These are phyloP conservation scores for Globisporangium okanoganense DNA, from an alignment of 352 stramenopile genomes.

Conservation along the genomic window DNA sequence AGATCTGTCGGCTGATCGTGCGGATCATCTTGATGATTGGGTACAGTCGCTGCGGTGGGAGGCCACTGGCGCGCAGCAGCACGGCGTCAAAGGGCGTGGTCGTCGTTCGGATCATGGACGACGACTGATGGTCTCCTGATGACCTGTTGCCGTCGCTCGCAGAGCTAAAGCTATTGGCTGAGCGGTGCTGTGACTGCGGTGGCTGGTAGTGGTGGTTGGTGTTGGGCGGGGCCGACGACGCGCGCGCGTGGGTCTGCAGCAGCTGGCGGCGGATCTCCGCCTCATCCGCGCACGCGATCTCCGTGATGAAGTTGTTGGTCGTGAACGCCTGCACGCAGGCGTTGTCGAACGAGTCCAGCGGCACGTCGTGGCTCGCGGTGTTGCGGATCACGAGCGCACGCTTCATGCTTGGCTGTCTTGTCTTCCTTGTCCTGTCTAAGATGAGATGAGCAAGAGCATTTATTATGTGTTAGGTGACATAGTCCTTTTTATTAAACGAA, in stretches of 20 bases:
- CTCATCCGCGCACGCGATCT: constrained; percentile 63
- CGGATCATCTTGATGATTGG: constrained; percentile 56
- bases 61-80: constrained; percentile 54
- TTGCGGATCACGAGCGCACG: constrained; percentile 75
- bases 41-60: constrained; percentile 46
- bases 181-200: constrained; percentile 12
- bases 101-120: neutral
- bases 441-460: no score
- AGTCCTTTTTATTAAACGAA: no score
- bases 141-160: neutral
- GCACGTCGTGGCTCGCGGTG: constrained; percentile 64
- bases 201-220: constrained; percentile 19
- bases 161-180: neutral
- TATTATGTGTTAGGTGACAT: no score
- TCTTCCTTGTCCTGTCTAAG: no score
- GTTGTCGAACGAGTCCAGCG: constrained; percentile 70
- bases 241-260: constrained; percentile 43
- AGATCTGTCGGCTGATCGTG: constrained; percentile 78
- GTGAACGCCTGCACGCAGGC: constrained; percentile 70
- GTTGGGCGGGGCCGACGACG: constrained; percentile 16
- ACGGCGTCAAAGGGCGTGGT: constrained; percentile 58
- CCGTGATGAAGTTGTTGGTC: constrained; percentile 65
- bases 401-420: constrained; percentile 42
- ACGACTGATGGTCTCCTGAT: neutral
- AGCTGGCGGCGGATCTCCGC: constrained; percentile 51